Evolutionary conservation across 768 basidiomycete genomes (phyloP).

Genomic region (Pisolithus orientalis): DNA sequence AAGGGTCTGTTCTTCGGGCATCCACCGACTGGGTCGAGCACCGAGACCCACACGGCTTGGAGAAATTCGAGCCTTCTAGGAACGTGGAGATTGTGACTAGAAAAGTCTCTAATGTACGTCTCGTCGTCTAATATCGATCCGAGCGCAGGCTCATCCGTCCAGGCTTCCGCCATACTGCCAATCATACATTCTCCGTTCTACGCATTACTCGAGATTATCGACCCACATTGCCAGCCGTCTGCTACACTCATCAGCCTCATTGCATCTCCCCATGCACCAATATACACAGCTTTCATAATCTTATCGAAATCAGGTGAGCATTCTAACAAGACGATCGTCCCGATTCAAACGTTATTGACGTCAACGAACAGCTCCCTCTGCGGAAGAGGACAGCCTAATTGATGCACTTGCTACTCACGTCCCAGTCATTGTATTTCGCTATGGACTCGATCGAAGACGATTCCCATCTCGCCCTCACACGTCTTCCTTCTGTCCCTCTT

Average conservation of each 20-base stretch:
- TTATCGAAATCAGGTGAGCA: conserved; percentile 43
- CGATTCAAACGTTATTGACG: not conserved
- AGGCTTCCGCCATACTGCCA: conserved; percentile 32
- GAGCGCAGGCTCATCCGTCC: conserved; percentile 3
- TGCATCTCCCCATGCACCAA: conserved; percentile 49
- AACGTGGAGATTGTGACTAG: conserved; percentile 57
- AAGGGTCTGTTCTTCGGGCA: conserved; percentile 44
- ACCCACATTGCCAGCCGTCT: conserved; percentile 48
- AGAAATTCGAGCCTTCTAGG: conserved; percentile 56
- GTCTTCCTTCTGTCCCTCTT: conserved; percentile 52
- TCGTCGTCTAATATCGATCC: not conserved
- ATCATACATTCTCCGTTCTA: conserved; percentile 54
- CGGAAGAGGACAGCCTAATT: conserved; percentile 40
- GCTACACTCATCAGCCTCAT: conserved; percentile 45
- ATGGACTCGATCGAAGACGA: conserved; percentile 27
- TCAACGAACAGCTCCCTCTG: conserved; percentile 19
- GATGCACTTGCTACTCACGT: conserved; percentile 46
- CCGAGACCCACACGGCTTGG: conserved; percentile 55
- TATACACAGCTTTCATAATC: conserved; percentile 57
- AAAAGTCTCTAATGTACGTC: conserved; percentile 42
- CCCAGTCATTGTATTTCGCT: conserved; percentile 51
- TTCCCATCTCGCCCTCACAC: conserved; percentile 31
- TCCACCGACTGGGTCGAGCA: conserved; percentile 74
- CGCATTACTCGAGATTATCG: conserved; percentile 45
- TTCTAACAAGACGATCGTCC: not conserved